Conservation (phyloP, 257 asterid species). For the Jaltomata sinuosa region DNA sequence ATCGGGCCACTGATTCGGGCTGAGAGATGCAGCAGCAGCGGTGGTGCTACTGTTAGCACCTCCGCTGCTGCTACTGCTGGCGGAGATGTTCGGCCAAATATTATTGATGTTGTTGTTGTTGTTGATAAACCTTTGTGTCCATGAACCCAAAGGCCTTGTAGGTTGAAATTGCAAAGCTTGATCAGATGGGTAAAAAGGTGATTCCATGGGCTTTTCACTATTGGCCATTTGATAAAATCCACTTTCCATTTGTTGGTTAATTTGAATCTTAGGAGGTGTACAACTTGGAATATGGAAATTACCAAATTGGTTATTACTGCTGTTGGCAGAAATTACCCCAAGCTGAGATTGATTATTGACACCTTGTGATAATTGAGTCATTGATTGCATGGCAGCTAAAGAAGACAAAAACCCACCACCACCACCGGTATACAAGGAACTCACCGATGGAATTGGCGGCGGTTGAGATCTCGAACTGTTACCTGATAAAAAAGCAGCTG, state of each 20-base stretch:
- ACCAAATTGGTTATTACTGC: not conserved
- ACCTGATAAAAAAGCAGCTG: not conserved
- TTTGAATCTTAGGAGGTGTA: slow-evolving; percentile 1
- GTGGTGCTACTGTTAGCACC: not conserved
- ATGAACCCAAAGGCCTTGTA: slow-evolving; percentile 24
- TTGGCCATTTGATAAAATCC: not conserved
- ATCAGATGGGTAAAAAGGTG: slow-evolving; percentile 9
- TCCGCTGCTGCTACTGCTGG: not conserved
- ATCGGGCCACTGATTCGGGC: slow-evolving; percentile 29
- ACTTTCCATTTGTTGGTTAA: not conserved
- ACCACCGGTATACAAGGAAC: slow-evolving; percentile 10
- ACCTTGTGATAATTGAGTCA: slow-evolving; percentile 5
- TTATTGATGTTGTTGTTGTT: not conserved
- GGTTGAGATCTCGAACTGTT: not conserved
- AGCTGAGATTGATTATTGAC: not conserved
- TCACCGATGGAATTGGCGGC: not conserved
- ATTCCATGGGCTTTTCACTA: not conserved
- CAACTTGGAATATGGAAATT: not conserved
- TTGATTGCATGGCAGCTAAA: slow-evolving; percentile 11
- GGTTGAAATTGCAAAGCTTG: slow-evolving; percentile 8
- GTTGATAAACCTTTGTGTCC: slow-evolving; percentile 31
- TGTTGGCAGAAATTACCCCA: not conserved
- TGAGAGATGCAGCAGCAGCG: slow-evolving; percentile 25
- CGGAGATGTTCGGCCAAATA: slow-evolving; percentile 14
- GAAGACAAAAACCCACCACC: slow-evolving; percentile 9